Base-by-base conservation (phyloP, 441 rosid species). In the Euphorbia schlechtendalii region DNA sequence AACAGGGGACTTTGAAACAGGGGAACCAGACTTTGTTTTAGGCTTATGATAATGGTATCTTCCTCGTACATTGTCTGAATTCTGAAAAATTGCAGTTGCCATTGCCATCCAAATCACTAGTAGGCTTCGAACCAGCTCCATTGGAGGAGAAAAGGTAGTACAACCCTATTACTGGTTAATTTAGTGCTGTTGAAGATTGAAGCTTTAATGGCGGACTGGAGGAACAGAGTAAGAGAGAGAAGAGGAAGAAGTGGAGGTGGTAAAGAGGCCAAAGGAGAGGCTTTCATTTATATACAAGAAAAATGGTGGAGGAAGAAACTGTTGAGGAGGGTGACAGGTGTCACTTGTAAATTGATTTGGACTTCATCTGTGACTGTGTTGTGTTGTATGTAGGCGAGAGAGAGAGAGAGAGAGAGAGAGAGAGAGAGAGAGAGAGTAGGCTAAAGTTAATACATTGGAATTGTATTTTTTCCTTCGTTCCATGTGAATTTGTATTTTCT, bases 1-100 rank as follows among this genome's bases (percentile, higher is more conserved):
- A 59, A n/a, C n/a, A n/a, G 87, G 78, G 20, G 86, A 27, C 38
- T 76, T 46, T 43, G 76, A n/a, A 30, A 38, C 65, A 59, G 76
- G 73, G 63, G 69, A 13, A 18, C 18, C 69, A 38, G 32, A 63
- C 69, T 73, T 61, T 49, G 64, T 46, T 43, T 80, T 84, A 5
- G 63, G 80, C 69, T 85, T 88, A 82, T 93, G 98, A 77, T 77
- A 73, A 72, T 86, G 96, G 56, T 63, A 65, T 65, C 98, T 80
- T 66, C 84, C 96, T 67, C 59, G 80, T 25, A 74, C 88, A 75
- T 77, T 81, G 82, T 73, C 48, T 34, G 76, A 73, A 64, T 66
- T 72, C 32, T 78, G 71, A 7, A 83, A 6, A 32, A 58, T 1
- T 40, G 60, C 49, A 22, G 79, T 56, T 11, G 25, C 48, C 17